These are phyloP conservation scores for Schizothecium vesticola DNA, from an alignment of 495 filamentous ascomycete genomes.

Conservation along the genomic window DNA sequence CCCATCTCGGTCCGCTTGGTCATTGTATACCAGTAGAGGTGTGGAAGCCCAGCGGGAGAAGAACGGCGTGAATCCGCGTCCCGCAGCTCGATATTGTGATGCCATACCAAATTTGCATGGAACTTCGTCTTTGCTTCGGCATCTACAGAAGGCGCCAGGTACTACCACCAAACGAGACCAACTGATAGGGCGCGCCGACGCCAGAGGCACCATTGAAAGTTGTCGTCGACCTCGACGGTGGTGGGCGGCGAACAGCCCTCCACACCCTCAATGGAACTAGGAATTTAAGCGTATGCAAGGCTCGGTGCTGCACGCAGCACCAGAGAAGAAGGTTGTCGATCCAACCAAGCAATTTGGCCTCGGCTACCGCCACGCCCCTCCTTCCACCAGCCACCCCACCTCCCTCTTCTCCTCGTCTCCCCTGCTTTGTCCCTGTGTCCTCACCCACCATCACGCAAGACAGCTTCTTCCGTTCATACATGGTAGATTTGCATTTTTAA, in stretches of 20 bases:
- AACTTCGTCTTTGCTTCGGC: neutral
- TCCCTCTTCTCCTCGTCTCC: neutral
- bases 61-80: slow-evolving; percentile 7
- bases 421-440: neutral
- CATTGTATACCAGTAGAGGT: neutral
- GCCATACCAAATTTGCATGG: neutral
- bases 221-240: neutral
- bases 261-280: slow-evolving; percentile 14
- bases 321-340: slow-evolving; percentile 26
- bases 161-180: neutral
- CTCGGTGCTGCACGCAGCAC: slow-evolving; percentile 28
- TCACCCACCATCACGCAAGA: neutral
- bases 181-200: slow-evolving; percentile 1
- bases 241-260: slow-evolving; percentile 8
- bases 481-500: slow-evolving; percentile 8
- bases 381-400: neutral
- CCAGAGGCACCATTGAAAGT: neutral
- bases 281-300: slow-evolving; percentile 31
- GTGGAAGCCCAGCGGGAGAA: neutral
- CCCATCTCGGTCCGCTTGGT: neutral
- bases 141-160: neutral
- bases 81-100: neutral
- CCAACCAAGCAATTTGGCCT: slow-evolving; percentile 25
- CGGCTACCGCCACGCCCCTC: slow-evolving; percentile 24
- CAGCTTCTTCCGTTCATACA: neutral